These are phyloP conservation scores for Boletus subparvulus DNA, from an alignment of 768 basidiomycete genomes.

Conservation along the genomic window DNA sequence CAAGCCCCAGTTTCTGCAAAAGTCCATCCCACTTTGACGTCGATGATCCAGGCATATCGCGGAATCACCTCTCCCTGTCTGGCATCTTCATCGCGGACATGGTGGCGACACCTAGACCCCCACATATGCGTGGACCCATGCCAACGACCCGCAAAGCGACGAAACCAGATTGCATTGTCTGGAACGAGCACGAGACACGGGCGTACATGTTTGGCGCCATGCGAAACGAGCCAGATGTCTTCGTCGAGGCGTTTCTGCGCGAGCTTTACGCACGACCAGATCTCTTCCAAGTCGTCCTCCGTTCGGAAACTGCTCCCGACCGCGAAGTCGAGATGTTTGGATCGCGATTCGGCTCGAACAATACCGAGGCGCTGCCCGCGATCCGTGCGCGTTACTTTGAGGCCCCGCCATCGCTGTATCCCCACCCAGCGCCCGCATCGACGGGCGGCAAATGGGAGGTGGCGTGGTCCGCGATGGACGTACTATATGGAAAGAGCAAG, in stretches of 20 bases:
- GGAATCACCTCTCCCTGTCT: slow-evolving; percentile 23
- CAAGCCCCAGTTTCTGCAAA: slow-evolving; percentile 21
- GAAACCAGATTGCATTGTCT: slow-evolving; percentile 19
- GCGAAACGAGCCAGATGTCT: slow-evolving; percentile 26
- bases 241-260: slow-evolving; percentile 25
- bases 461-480: slow-evolving; percentile 12
- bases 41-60: not conserved
- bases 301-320: slow-evolving; percentile 28
- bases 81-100: slow-evolving; percentile 21
- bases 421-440: not conserved
- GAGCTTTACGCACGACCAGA: slow-evolving; percentile 32
- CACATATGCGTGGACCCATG: not conserved
- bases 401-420: slow-evolving; percentile 9
- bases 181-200: slow-evolving; percentile 23
- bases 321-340: slow-evolving; percentile 26
- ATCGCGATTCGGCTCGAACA: not conserved
- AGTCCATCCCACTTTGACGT: not conserved
- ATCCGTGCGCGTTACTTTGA: slow-evolving; percentile 23
- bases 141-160: slow-evolving; percentile 10
- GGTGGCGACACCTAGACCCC: not conserved
- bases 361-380: slow-evolving; percentile 1
- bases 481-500: slow-evolving; percentile 16
- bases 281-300: slow-evolving; percentile 30
- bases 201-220: slow-evolving; percentile 34
- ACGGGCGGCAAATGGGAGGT: slow-evolving; percentile 16